Conservation (phyloP, 805 yeast genomes). For the Candida maesae region DNA sequence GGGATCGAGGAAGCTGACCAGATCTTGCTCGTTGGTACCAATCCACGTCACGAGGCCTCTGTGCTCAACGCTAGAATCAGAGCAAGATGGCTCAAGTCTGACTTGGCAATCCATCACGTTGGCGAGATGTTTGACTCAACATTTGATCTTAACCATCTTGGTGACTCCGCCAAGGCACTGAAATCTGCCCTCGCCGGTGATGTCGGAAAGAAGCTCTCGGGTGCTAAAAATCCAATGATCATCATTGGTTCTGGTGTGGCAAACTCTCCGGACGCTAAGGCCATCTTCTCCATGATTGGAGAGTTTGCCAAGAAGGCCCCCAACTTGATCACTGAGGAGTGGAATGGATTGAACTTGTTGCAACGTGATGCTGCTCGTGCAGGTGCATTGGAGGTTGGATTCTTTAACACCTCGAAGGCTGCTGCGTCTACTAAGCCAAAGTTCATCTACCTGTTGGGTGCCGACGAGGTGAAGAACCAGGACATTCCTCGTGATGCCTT, state of each 20-base stretch:
- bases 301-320: conserved; percentile 51
- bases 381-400: conserved; percentile 84
- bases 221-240: conserved; percentile 71
- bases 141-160: conserved; percentile 60
- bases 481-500: conserved; percentile 82
- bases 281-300: conserved; percentile 56
- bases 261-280: conserved; percentile 60
- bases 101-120: conserved; percentile 64
- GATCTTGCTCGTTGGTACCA: conserved; percentile 76
- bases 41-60: conserved; percentile 89
- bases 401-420: conserved; percentile 40
- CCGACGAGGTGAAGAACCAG: conserved; percentile 69
- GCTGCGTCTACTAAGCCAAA: conserved; percentile 54
- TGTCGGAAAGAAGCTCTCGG: conserved; percentile 61
- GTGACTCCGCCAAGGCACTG: conserved; percentile 55
- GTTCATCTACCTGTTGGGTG: conserved; percentile 75
- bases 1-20: conserved; percentile 84
- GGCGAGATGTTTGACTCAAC: conserved; percentile 81
- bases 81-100: conserved; percentile 69
- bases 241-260: conserved; percentile 78
- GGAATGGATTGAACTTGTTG: conserved; percentile 79
- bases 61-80: conserved; percentile 81
- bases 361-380: conserved; percentile 87
- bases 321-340: conserved; percentile 62
- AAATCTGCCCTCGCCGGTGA: conserved; percentile 59